phyloP scores from a whole-genome alignment of 768 basidiomycete species.

The Vishniacozyma victoriae region DNA sequence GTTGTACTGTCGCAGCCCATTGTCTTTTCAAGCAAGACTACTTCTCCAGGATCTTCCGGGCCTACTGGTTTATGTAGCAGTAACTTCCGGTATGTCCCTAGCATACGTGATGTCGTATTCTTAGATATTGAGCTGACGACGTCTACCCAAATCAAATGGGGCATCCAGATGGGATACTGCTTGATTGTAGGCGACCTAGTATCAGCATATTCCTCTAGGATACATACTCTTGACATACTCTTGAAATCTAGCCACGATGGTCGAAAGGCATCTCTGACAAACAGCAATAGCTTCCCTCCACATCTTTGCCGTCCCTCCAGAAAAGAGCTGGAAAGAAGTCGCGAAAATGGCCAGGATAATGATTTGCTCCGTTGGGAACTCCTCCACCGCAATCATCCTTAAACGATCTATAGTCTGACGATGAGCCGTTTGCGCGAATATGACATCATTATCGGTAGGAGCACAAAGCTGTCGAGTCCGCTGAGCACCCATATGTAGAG shows the following conservation, averaged over 20 bases:
- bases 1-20: constrained; percentile 24
- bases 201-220: neutral
- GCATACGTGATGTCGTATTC: constrained; percentile 7
- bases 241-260: constrained; percentile 8
- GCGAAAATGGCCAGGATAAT: constrained; percentile 14
- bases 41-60: neutral
- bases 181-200: neutral
- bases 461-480: constrained; percentile 3
- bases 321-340: constrained; percentile 12
- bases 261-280: constrained; percentile 8
- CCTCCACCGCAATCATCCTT: constrained; percentile 1
- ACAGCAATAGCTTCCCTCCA: constrained; percentile 6
- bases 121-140: constrained; percentile 16
- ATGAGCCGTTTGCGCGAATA: constrained; percentile 11
- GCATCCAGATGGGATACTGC: constrained; percentile 2
- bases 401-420: constrained; percentile 10
- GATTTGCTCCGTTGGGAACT: constrained; percentile 11
- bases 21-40: constrained; percentile 7
- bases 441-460: constrained; percentile 7
- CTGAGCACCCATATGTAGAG: constrained; percentile 16
- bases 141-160: constrained; percentile 13
- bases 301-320: constrained; percentile 12
- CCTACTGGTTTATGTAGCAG: neutral
- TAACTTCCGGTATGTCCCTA: constrained; percentile 10
- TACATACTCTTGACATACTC: neutral